Evolutionary conservation across 202 grass and related monocot genomes (phyloP), one percentile per base, ranked within the genome.

Genomic region (Zizania palustris): DNA sequence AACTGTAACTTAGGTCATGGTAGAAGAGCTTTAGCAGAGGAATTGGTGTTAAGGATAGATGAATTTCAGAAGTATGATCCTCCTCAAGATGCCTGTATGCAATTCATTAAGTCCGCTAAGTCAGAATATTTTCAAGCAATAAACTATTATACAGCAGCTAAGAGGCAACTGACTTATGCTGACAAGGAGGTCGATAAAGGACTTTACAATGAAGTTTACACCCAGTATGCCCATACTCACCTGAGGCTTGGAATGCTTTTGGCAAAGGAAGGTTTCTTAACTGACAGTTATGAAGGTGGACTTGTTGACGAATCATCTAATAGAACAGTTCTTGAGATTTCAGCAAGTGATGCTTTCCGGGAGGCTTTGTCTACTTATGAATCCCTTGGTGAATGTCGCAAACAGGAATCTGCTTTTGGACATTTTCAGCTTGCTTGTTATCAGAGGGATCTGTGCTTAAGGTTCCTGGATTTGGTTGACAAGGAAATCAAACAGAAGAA

Each of bases 1-100:
- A 95, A 95, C 71, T 98, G 91, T 75, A 98, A 98, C 66, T 90
- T 95, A 69, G 96, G 91, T 60, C 91, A 98, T 81, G 96, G 96
- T 77, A 92, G 96, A 92, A 92, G 96, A 84, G 89, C 96, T 79
- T 90, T 90, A 85, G 96, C 91, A 15, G 96, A 98, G 87, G 83
- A 98, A 69, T 75, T 85, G 49, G 83, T 90, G 22, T 84, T 80
- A 40, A 95, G 83, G 74, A 87, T 92, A 71, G 87, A 91, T 65
- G 87, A 92, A 65, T 89, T 92, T 78, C 86, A 90, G 75, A 92
- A 85, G 18, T 80, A 81, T 90, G 80, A 90, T 66, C 66, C 85
- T 74, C 78, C 85, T 68, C 85, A 90, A 86, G 80, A 83, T 54
- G 57, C 86, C 67, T 95, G 95, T 71, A 80, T 90, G 66, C 80